Base-by-base conservation (phyloP, 192 early-diverging fungal genomes). In the Backusella westeae region DNA sequence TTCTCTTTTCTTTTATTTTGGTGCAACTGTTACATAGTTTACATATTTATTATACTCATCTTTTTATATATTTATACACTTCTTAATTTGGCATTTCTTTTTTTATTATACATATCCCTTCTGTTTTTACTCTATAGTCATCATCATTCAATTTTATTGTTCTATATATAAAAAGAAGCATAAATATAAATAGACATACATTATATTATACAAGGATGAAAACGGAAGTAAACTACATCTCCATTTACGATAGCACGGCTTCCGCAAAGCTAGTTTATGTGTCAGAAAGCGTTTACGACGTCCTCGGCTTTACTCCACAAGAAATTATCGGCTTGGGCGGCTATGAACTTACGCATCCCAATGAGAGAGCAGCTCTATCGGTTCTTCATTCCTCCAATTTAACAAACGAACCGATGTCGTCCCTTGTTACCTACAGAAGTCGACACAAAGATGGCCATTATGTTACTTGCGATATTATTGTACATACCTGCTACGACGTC, bases 181-280 rank as follows among this genome's bases (percentile, higher is more conserved):
- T 63, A 5, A 10, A 12, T 26, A 63, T 23, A 63, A 2, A 56
- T 56, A 9, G 3, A 23, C 21, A 56, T 21, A 56, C 8, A 21
- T 21, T 2, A 9, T 56, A 23, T n/a, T 10, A n/a, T 21, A 53
- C 17, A 21, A 59, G 12, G 14, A 63, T 63, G 26, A 4, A 29
- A 26, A 74, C 63, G 39, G 72, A 69, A 19, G 15, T 52, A 66
- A 85, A 80, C 72, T 87, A 76, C 69, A 85, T 87, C 59, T 69
- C 80, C 14, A 85, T 86, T 34, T 86, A 85, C 72, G 87, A 88
- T 67, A 78, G 81, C 42, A 74, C 87, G 0, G 77, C 80, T 9
- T 26, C 68, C 3, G 78, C 44, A n/a, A 69, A 17, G 1, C 74
- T 82, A 53, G 38, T 84, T 17, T 88, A 83, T 79, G 75, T 78